Evolutionary conservation across 192 early-diverging fungal species (phyloP), one percentile per base, ranked within the genome.

Genomic region (Coemansia sp.): DNA sequence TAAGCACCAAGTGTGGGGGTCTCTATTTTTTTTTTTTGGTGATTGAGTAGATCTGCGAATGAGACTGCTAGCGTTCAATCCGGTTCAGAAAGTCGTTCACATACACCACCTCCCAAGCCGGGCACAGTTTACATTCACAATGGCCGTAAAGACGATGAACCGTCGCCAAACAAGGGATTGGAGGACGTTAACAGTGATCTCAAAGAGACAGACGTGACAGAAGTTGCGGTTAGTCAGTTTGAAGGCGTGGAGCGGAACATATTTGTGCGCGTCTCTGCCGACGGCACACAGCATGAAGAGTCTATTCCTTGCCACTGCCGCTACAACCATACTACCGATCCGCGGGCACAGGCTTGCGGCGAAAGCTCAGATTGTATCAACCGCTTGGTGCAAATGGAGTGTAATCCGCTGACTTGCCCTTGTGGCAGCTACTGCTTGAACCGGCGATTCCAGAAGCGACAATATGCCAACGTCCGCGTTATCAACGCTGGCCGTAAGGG

Each of bases 401-500:
- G 97, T 79, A 90, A 90, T 46, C 90, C 89, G 7, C 89, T 93
- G 29, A 91, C 92, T 41, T 99, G 97, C 76, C 94, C 95, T 9
- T 90, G 89, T 62, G 96, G 94, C 4, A 81, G 89, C 60, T 90
- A 91, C 77, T 99, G 97, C 78, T 87, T 90, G 58, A 99, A 99
- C 73, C 88, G 92, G 64, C 85, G 97, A 63, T 96, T 99, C 58
- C 93, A 95, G 85, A 87, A 88, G 53, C 87, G 87, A 70, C 85
- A 95, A 40, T 97, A 96, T 70, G 94, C 95, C 0, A 78, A 86
- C 2, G 90, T 98, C 24, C 90, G 95, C 76, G 88, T 99, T 11
- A 91, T 99, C 65, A 81, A 90, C 57, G 94, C 97, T 6, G 94
- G 90, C 8, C 91, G 92, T 71, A 99, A 99, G 73, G 98, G 98